Conservation (phyloP, 2,329 filamentous ascomycete genomes). For the Cercospora beticola region DNA sequence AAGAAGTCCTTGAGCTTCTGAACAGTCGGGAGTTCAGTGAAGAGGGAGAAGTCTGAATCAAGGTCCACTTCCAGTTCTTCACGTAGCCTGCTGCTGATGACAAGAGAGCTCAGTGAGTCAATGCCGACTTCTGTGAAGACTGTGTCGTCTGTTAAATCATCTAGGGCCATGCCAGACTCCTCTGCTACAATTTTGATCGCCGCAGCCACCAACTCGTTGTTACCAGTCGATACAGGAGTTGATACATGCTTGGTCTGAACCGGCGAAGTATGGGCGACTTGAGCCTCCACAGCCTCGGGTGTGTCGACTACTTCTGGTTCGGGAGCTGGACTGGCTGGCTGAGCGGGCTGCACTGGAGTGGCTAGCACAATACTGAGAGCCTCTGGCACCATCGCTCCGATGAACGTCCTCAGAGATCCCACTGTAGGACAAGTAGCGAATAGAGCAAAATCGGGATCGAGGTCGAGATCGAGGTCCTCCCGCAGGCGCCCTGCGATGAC, state of each 20-base stretch:
- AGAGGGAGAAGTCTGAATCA: conserved; percentile 14
- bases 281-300: background rate
- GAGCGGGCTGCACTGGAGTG: background rate
- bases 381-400: background rate
- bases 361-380: background rate
- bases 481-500: background rate
- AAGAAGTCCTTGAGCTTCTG: conserved; percentile 1
- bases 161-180: conserved; percentile 32
- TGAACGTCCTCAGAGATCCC: background rate
- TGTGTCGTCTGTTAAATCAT: conserved; percentile 31
- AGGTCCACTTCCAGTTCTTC: conserved; percentile 31
- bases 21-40: conserved; percentile 4
- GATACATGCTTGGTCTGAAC: background rate
- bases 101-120: conserved; percentile 34
- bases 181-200: conserved; percentile 30
- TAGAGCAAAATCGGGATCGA: background rate
- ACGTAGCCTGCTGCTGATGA: conserved; percentile 28
- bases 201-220: background rate
- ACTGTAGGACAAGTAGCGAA: background rate
- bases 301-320: background rate
- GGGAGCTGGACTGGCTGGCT: background rate
- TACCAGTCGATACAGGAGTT: background rate
- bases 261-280: background rate
- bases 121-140: conserved; percentile 34
- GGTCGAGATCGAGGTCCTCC: background rate